These are phyloP conservation scores for Nicotiana noctiflora DNA, from an alignment of 257 asterid species.

Conservation along the genomic window DNA sequence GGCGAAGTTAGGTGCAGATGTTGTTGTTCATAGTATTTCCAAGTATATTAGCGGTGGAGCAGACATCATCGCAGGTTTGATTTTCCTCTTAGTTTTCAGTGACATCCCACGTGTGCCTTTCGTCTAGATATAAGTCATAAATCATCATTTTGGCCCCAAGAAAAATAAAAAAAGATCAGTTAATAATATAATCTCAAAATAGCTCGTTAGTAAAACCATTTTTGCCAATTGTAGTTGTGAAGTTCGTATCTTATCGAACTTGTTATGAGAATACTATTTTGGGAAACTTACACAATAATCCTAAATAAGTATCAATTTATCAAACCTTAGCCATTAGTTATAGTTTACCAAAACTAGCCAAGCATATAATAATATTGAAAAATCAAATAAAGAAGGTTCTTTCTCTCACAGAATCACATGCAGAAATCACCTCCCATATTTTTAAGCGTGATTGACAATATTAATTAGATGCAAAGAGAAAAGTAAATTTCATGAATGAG, in stretches of 20 bases:
- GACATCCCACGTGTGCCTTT: neutral
- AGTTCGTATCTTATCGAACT: neutral
- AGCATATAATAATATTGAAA: too few relatives aligned
- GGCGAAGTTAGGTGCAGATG: conserved; percentile 85
- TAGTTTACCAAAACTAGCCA: too few relatives aligned
- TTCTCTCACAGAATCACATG: too few relatives aligned
- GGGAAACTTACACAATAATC: too few relatives aligned
- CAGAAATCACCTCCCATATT: too few relatives aligned
- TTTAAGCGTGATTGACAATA: too few relatives aligned
- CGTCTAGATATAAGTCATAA: neutral
- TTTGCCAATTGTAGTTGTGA: neutral
- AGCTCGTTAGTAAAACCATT: neutral
- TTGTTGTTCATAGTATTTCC: conserved; percentile 84
- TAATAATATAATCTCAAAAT: neutral
- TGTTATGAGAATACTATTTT: neutral
- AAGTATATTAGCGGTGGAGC: conserved; percentile 94
- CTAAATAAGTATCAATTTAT: too few relatives aligned
- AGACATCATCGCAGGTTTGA: conserved; percentile 80
- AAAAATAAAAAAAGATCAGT: neutral
- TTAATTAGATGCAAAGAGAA: too few relatives aligned
- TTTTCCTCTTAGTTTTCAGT: neutral
- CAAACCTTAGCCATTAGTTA: too few relatives aligned
- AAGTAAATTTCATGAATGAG: too few relatives aligned
- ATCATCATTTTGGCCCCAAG: too few relatives aligned
- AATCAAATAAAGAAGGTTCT: too few relatives aligned